Conservation (phyloP, 495 filamentous ascomycete genomes). For the Aspergillus mulundensis region DNA sequence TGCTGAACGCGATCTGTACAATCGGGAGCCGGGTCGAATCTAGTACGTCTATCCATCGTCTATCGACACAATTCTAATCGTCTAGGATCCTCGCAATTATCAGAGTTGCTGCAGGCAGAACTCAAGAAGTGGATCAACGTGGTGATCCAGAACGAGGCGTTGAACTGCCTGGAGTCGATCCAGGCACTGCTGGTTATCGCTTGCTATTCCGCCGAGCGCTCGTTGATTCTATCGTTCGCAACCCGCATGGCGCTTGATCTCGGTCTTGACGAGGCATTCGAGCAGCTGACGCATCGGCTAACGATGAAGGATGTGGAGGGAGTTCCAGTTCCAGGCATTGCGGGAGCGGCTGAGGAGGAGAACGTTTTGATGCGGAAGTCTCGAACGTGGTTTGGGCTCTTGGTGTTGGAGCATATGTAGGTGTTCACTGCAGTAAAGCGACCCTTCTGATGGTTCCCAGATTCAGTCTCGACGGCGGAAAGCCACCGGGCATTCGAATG, state of each 20-base stretch:
- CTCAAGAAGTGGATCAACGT: slow-evolving; percentile 44
- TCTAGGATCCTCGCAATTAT: slow-evolving; percentile 31
- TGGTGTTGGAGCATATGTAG: slow-evolving; percentile 47
- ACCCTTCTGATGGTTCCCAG: slow-evolving; percentile 20
- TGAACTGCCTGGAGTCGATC: slow-evolving; percentile 40
- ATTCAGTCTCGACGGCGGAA: slow-evolving; percentile 49
- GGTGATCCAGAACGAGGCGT: slow-evolving; percentile 36
- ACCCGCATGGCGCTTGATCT: slow-evolving; percentile 45
- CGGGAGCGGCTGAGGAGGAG: slow-evolving; percentile 22
- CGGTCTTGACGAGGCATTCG: slow-evolving; percentile 39
- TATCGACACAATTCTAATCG: no score
- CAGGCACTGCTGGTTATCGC: slow-evolving; percentile 48
- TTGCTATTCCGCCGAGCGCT: slow-evolving; percentile 47
- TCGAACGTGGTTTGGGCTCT: slow-evolving; percentile 44
- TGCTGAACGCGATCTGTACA: slow-evolving; percentile 47
- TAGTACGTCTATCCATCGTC: no score
- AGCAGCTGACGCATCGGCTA: slow-evolving; percentile 32
- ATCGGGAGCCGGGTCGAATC: slow-evolving; percentile 43
- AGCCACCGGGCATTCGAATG: slow-evolving; percentile 41
- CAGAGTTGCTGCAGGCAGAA: slow-evolving; percentile 36
- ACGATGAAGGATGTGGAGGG: slow-evolving; percentile 26
- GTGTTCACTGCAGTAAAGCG: no score
- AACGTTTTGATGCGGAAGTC: slow-evolving; percentile 35
- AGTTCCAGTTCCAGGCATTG: slow-evolving; percentile 6
- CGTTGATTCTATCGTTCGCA: slow-evolving; percentile 43